Conservation (phyloP, 1,284 basidiomycete genomes). For the Ganoderma resinaceum region DNA sequence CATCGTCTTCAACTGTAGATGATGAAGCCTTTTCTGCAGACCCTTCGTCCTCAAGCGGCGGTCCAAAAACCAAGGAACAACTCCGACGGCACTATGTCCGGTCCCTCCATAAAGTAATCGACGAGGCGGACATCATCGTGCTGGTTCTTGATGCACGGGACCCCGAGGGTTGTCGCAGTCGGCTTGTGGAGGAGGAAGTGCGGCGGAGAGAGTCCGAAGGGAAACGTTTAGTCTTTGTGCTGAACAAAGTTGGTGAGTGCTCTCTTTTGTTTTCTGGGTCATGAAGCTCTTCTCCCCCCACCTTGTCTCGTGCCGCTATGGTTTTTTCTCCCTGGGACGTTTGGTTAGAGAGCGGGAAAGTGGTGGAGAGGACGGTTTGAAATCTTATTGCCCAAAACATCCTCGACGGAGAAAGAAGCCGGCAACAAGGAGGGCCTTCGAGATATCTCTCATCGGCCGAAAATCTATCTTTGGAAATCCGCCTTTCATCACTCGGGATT, state of each 20-base stretch:
- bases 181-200: slow-evolving; percentile 91
- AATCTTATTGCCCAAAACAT: no score
- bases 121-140: slow-evolving; percentile 91
- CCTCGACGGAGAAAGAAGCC: no score
- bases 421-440: no score
- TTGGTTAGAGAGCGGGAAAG: no score
- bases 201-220: slow-evolving; percentile 83
- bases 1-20: slow-evolving; percentile 38
- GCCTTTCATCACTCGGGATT: no score
- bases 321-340: no score
- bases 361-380: no score
- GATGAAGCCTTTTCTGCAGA: slow-evolving; percentile 34
- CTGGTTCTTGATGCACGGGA: slow-evolving; percentile 91
- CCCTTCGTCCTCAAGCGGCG: slow-evolving; percentile 35
- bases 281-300: no score
- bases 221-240: slow-evolving; percentile 88
- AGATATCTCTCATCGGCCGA: no score
- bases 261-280: slow-evolving; percentile 10
- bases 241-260: slow-evolving; percentile 90
- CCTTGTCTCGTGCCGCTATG: no score
- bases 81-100: slow-evolving; percentile 74
- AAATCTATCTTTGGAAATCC: no score
- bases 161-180: slow-evolving; percentile 88
- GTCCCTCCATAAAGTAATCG: slow-evolving; percentile 90
- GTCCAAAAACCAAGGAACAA: slow-evolving; percentile 68